Evolutionary conservation across 2,329 filamentous ascomycete genomes (phyloP).

Genomic region (Colletotrichum liaoningense): DNA sequence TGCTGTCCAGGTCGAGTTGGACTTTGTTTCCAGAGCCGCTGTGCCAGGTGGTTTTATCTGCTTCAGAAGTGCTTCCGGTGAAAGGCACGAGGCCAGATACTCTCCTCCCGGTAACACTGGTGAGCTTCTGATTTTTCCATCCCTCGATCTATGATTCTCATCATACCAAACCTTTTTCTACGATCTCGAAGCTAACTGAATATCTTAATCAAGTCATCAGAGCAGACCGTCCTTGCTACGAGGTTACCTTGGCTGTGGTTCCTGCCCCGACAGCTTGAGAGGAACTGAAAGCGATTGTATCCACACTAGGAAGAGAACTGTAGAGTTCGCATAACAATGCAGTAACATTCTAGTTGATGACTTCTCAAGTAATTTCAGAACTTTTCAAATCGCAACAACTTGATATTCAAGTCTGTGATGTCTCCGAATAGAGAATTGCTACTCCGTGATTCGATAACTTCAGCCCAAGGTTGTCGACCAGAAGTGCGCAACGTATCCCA

Average conservation of each 20-base stretch:
- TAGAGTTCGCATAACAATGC: not conserved
- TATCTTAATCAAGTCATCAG: not conserved
- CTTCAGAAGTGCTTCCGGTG: conserved; percentile 50
- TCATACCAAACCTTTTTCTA: not conserved
- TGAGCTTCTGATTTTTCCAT: conserved; percentile 34
- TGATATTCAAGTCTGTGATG: too few relatives aligned
- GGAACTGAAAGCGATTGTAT: not conserved
- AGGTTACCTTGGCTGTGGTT: conserved; percentile 9
- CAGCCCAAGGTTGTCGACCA: too few relatives aligned
- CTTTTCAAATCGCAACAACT: too few relatives aligned
- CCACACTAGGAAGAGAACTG: not conserved
- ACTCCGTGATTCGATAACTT: too few relatives aligned
- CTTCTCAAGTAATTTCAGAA: too few relatives aligned
- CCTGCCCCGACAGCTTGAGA: not conserved
- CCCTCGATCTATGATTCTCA: not conserved
- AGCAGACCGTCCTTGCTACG: conserved; percentile 22
- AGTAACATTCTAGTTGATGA: too few relatives aligned
- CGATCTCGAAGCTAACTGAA: not conserved
- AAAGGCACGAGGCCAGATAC: conserved; percentile 55
- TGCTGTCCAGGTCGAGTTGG: conserved; percentile 50
- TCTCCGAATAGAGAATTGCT: too few relatives aligned
- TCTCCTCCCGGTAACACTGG: conserved; percentile 52
- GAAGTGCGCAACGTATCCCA: too few relatives aligned
- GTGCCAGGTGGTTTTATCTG: conserved; percentile 51
- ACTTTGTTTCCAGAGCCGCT: conserved; percentile 45